Evolutionary conservation across 2,329 filamentous ascomycete species (phyloP).

Genomic region (Colletotrichum lentis): DNA sequence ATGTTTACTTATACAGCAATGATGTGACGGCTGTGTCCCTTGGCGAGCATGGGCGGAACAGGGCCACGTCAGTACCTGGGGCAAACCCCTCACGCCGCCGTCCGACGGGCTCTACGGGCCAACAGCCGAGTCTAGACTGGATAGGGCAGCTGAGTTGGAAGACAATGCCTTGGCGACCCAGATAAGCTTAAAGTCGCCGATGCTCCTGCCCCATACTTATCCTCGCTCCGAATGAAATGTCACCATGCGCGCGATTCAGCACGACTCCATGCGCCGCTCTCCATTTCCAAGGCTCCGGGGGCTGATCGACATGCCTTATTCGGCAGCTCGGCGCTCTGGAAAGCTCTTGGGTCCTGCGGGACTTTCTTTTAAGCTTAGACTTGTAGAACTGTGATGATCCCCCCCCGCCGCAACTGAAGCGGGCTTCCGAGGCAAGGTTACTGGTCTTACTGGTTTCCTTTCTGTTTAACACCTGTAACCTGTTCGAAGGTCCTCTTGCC

Average conservation of each 20-base stretch:
- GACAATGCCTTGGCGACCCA: slow-evolving; percentile 22
- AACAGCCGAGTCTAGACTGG: slow-evolving; percentile 33
- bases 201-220: slow-evolving; percentile 31
- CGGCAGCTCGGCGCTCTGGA: slow-evolving; percentile 12
- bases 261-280: not conserved
- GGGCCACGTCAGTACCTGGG: not conserved
- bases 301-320: slow-evolving; percentile 23
- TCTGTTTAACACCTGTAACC: not conserved
- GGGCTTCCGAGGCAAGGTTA: not conserved
- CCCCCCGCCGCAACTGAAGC: slow-evolving; percentile 18
- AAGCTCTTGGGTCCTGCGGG: slow-evolving; percentile 1
- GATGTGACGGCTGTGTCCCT: not conserved
- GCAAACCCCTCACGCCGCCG: not conserved
- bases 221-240: slow-evolving; percentile 30
- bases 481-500: not conserved
- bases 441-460: not conserved
- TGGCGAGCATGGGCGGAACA: not conserved
- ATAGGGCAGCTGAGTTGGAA: slow-evolving; percentile 15
- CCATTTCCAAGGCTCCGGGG: not conserved
- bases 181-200: slow-evolving; percentile 33
- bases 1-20: not conserved
- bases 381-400: slow-evolving; percentile 11
- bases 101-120: slow-evolving; percentile 14
- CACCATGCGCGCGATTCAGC: not conserved
- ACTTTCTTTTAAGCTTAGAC: not conserved